phyloP scores from a whole-genome alignment of 352 stramenopile species.

The Phytophthora pisi region DNA sequence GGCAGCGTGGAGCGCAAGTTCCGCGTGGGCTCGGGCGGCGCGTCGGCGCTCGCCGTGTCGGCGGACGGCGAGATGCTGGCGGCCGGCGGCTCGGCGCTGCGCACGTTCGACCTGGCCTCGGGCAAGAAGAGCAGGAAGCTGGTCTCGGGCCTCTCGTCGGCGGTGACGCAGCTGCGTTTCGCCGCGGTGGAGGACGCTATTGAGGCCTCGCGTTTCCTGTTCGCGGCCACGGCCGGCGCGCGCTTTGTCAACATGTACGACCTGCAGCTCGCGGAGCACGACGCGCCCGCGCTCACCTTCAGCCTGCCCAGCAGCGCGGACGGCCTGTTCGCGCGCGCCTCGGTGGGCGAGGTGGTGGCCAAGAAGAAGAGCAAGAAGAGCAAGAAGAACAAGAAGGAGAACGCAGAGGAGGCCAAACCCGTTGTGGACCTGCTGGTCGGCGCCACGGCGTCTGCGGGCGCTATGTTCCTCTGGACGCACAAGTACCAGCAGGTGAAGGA shows the following conservation, averaged over 20 bases:
- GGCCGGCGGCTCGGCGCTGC: constrained; percentile 65
- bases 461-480: constrained; percentile 76
- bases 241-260: constrained; percentile 90
- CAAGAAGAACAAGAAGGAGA: constrained; percentile 52
- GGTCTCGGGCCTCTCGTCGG: constrained; percentile 72
- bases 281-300: constrained; percentile 78
- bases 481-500: constrained; percentile 61
- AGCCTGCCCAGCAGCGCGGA: constrained; percentile 67
- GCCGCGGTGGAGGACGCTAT: constrained; percentile 35
- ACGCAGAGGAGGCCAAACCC: constrained; percentile 13
- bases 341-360: constrained; percentile 24
- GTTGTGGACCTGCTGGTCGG: constrained; percentile 62
- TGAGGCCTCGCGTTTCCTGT: constrained; percentile 64
- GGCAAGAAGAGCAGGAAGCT: constrained; percentile 84
- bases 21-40: constrained; percentile 59
- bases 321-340: constrained; percentile 51
- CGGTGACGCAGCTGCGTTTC: constrained; percentile 75
- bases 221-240: constrained; percentile 69
- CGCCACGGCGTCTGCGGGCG: constrained; percentile 60
- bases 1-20: constrained; percentile 68
- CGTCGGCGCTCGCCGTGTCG: constrained; percentile 69
- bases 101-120: constrained; percentile 77
- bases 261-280: constrained; percentile 55
- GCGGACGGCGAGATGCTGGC: constrained; percentile 67
- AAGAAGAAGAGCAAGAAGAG: constrained; percentile 65